Percentiles rank a stretch among this genome's conserved stretches.
Evolutionary conservation across 805 yeast species (phyloP).

Genomic region (Groenewaldozyma salmanticensis): DNA sequence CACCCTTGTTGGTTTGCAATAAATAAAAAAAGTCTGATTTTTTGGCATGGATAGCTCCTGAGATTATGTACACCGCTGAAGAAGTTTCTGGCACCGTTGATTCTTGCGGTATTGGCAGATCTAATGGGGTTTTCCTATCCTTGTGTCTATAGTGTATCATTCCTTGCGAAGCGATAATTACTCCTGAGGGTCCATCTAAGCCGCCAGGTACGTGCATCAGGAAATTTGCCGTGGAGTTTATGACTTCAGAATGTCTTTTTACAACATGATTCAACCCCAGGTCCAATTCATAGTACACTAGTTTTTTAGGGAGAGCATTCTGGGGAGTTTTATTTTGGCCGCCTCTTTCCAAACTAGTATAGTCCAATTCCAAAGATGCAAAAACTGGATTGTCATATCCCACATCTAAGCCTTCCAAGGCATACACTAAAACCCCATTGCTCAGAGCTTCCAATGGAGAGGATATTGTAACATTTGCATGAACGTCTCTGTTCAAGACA

Average conservation of each 20-base stretch:
- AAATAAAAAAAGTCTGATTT: constrained; percentile 57
- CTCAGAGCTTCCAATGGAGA: constrained; percentile 67
- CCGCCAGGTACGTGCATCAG: constrained; percentile 66
- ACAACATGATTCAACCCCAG: constrained; percentile 74
- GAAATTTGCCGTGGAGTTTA: constrained; percentile 37
- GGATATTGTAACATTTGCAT: constrained; percentile 41
- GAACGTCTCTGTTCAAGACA: constrained; percentile 43
- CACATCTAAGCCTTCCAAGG: constrained; percentile 54
- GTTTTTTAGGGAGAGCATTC: constrained; percentile 22
- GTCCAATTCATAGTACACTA: constrained; percentile 74
- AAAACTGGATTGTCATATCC: constrained; percentile 78
- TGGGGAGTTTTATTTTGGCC: constrained; percentile 8
- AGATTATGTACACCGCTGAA: constrained; percentile 31
- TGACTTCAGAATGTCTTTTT: constrained; percentile 35
- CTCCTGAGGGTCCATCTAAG: constrained; percentile 51
- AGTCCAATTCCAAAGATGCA: constrained; percentile 66
- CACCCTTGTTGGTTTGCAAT: constrained; percentile 65
- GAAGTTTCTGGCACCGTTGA: constrained; percentile 12
- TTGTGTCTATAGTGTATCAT: constrained; percentile 32
- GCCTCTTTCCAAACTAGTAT: constrained; percentile 29
- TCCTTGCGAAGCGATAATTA: constrained; percentile 52
- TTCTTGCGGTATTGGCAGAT: constrained; percentile 46
- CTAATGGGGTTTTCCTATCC: constrained; percentile 22
- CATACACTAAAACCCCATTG: constrained; percentile 42
- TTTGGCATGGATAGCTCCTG: constrained; percentile 60